A percentile compares a stretch with the other conserved stretches of the same genome.
These are phyloP conservation scores for Backusella sp. DNA, from an alignment of 192 early-diverging fungal genomes.

Conservation along the genomic window DNA sequence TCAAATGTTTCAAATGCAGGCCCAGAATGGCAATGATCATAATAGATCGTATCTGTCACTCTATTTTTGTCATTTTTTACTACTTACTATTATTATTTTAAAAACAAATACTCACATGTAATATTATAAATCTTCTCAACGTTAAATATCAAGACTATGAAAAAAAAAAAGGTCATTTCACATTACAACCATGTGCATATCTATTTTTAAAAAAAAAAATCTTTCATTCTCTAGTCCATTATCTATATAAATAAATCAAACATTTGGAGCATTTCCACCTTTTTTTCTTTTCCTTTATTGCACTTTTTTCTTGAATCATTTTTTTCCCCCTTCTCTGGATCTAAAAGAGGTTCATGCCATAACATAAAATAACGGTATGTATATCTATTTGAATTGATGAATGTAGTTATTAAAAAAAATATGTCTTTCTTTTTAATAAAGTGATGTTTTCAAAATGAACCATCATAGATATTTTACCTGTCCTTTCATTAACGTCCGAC, in stretches of 20 bases:
- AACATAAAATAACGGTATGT: background rate
- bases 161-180: background rate
- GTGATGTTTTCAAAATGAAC: background rate
- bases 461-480: background rate
- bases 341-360: background rate
- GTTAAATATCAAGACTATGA: background rate
- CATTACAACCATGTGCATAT: too few relatives aligned
- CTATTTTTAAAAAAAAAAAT: background rate
- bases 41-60: background rate
- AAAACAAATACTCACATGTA: slow-evolving; percentile 1
- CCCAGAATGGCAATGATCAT: background rate
- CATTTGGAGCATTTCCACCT: background rate
- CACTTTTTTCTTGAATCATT: background rate
- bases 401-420: background rate
- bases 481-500: background rate
- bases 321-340: background rate
- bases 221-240: background rate
- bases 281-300: background rate
- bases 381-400: background rate
- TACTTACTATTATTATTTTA: background rate
- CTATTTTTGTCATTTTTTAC: background rate
- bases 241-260: background rate
- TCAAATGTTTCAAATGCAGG: background rate
- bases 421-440: background rate
- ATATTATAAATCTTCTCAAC: background rate